phyloP scores from a whole-genome alignment of 768 basidiomycete species.

The Boletus rubropictus region DNA sequence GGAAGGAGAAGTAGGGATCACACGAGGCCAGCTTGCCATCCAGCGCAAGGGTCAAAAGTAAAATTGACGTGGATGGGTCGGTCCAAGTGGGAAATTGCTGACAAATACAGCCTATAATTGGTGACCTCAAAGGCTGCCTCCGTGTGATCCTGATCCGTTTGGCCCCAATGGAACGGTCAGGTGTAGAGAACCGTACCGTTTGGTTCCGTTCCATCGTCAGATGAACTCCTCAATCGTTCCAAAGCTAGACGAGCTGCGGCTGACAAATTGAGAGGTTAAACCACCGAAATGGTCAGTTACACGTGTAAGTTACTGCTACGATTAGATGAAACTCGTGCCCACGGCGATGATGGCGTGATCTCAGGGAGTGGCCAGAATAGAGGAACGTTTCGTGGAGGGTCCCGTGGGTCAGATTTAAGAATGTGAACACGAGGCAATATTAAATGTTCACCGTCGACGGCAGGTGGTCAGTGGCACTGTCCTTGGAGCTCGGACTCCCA shows the following conservation, averaged over 20 bases:
- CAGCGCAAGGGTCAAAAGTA: constrained; percentile 16
- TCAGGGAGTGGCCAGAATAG: constrained; percentile 2
- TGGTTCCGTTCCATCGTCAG: constrained; percentile 9
- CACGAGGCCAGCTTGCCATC: constrained; percentile 28
- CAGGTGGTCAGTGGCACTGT: constrained; percentile 8
- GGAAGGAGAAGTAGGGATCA: constrained; percentile 13
- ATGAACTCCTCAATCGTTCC: background rate
- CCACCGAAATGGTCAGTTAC: constrained; percentile 12
- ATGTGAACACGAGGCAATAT: constrained; percentile 28
- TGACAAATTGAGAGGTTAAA: constrained; percentile 7
- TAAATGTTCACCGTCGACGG: constrained; percentile 6
- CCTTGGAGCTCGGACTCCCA: constrained; percentile 4
- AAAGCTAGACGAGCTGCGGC: no score
- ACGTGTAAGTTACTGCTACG: constrained; percentile 14
- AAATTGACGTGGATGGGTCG: constrained; percentile 19
- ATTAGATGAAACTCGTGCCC: constrained; percentile 16
- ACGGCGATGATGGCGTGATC: constrained; percentile 11
- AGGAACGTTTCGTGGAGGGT: constrained; percentile 8
- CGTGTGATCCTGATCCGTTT: constrained; percentile 21
- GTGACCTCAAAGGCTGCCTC: constrained; percentile 5
- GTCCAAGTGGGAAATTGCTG: constrained; percentile 16
- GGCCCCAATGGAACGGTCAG: constrained; percentile 11
- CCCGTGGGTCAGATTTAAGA: constrained; percentile 18
- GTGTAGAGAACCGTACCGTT: constrained; percentile 12
- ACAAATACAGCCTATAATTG: constrained; percentile 21